Conservation (phyloP, 495 filamentous ascomycete species). For the Penicillium samsonianum region DNA sequence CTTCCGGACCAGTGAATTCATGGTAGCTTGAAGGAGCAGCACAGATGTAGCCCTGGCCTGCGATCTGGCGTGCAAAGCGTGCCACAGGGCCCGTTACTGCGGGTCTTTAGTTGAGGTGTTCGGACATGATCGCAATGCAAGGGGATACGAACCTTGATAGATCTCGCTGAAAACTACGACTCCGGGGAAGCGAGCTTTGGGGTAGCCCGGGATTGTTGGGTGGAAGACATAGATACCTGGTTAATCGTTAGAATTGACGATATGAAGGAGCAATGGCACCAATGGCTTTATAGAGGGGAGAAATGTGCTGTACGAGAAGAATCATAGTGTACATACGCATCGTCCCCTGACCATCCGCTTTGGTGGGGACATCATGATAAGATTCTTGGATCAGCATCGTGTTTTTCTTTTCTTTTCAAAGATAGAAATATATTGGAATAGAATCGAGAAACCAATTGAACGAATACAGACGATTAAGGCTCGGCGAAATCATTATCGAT, state of each 20-base stretch:
- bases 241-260: constrained; percentile 5
- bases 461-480: not conserved
- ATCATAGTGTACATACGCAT: constrained; percentile 55
- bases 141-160: constrained; percentile 71
- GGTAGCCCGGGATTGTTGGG: constrained; percentile 79
- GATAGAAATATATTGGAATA: not conserved
- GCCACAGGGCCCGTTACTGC: constrained; percentile 89
- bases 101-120: not conserved
- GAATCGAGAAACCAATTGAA: constrained; percentile 1
- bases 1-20: constrained; percentile 84
- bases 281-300: not conserved
- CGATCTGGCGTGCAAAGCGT: constrained; percentile 89
- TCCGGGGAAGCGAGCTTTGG: constrained; percentile 86
- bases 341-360: constrained; percentile 57
- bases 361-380: constrained; percentile 65
- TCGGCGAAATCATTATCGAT: constrained; percentile 9
- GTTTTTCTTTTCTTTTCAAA: not conserved
- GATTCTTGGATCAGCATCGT: constrained; percentile 71
- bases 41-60: constrained; percentile 90
- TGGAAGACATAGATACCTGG: constrained; percentile 88
- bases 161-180: constrained; percentile 94
- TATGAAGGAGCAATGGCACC: not conserved
- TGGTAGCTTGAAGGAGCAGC: constrained; percentile 90
- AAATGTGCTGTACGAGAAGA: not conserved
- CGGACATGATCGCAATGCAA: not conserved